phyloP scores from a whole-genome alignment of 257 asterid genomes.

The Linderniella brevidens region DNA sequence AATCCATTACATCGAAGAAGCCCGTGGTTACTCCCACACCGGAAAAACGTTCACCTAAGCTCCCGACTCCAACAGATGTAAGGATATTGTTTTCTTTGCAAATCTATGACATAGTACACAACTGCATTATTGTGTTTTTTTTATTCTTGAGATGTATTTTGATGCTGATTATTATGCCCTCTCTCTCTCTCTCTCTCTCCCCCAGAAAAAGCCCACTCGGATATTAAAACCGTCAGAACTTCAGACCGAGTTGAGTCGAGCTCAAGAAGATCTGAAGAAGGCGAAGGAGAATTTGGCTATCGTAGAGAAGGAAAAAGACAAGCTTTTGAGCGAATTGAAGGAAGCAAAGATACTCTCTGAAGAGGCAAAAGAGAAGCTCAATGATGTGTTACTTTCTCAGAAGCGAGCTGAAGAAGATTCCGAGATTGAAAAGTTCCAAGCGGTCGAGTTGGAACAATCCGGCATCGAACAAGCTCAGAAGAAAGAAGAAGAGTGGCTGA shows the following conservation, averaged over 20 bases:
- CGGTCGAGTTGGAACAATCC: constrained; percentile 83
- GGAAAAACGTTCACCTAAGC: constrained; percentile 51
- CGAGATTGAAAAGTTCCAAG: constrained; percentile 79
- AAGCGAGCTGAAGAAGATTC: constrained; percentile 75
- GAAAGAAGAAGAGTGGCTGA: constrained; percentile 75
- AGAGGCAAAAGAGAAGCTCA: constrained; percentile 75
- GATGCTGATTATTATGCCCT: constrained; percentile 5
- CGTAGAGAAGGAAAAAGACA: constrained; percentile 64
- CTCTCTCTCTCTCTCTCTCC: constrained; percentile 4
- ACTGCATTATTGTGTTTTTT: neutral
- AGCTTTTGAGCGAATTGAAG: constrained; percentile 59
- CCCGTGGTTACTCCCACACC: constrained; percentile 13
- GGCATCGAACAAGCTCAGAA: constrained; percentile 72
- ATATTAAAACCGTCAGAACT: constrained; percentile 43
- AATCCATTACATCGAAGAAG: constrained; percentile 43
- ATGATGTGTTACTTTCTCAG: constrained; percentile 68
- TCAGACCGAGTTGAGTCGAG: constrained; percentile 44
- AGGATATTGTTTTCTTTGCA: constrained; percentile 13
- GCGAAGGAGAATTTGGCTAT: constrained; percentile 53
- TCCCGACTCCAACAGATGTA: constrained; percentile 59
- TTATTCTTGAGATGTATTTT: neutral
- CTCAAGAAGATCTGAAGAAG: constrained; percentile 72
- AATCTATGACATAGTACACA: too few relatives aligned
- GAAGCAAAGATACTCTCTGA: constrained; percentile 54
- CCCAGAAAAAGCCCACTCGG: constrained; percentile 58